phyloP scores from a whole-genome alignment of 768 basidiomycete species.

The Symmetrospora coprosmae region DNA sequence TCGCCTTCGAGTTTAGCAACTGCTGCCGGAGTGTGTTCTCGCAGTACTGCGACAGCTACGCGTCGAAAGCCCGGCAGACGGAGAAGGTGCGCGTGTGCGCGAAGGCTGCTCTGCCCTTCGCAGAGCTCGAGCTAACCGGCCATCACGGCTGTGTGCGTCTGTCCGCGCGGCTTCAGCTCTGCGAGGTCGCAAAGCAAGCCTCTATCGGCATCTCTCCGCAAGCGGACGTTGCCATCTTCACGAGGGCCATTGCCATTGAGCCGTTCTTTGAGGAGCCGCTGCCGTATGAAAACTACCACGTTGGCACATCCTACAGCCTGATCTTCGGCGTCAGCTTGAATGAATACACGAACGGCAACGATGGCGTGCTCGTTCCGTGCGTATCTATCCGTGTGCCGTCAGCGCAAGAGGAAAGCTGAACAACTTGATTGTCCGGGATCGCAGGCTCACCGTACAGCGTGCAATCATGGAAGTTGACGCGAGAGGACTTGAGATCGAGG shows the following conservation, averaged over 20 bases:
- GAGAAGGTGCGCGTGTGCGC: constrained; percentile 17
- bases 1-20: constrained; percentile 24
- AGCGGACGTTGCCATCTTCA: constrained; percentile 1
- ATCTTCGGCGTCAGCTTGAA: constrained; percentile 30
- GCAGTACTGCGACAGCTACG: constrained; percentile 17
- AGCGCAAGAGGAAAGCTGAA: too few species aligned
- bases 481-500: constrained; percentile 27
- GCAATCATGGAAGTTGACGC: constrained; percentile 26
- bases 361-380: constrained; percentile 17
- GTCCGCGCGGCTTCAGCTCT: neutral
- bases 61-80: constrained; percentile 13
- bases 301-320: constrained; percentile 29
- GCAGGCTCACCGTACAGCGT: constrained; percentile 14
- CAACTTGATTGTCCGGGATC: too few species aligned
- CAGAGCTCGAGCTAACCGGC: too few species aligned
- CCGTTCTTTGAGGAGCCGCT: constrained; percentile 23
- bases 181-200: neutral
- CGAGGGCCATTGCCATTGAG: neutral
- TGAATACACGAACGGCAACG: constrained; percentile 26
- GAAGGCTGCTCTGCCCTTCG: too few species aligned
- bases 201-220: constrained; percentile 2
- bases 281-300: constrained; percentile 20
- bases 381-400: neutral
- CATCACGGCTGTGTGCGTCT: neutral
- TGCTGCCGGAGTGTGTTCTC: constrained; percentile 25